Base-by-base conservation (phyloP, 345 rosid species). In the Anacardium occidentale region DNA sequence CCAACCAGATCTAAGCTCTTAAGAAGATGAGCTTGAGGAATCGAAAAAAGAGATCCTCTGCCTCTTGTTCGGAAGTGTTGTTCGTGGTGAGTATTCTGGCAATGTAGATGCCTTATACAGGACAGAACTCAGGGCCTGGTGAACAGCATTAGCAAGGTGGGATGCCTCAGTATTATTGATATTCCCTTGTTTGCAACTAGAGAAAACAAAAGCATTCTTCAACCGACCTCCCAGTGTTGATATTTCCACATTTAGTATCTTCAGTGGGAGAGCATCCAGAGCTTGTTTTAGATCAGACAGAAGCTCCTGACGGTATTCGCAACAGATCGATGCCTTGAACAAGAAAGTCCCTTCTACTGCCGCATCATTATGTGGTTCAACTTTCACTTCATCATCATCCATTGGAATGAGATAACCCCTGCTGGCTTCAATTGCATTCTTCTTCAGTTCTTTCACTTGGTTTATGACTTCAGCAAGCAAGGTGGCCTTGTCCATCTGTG, bases 401-500 rank as follows among this genome's bases (percentile, higher is more conserved):
- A 74, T 26, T 51, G 96, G 96, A 70, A 88, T 53, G 65, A 86
- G 80, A 74, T 66, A 77, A 52, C 87, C 91, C 70, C 71, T 64
- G 62, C 81, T 73, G 20, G 86, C 78, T 78, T 83, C 90, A 7
- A 51, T 44, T 13, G 91, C 85, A 26, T 18, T 75, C 67, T 73
- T 84, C 77, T 90, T 77, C 48, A 88, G 85, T 69, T 78, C 87
- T 66, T 84, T 84, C 75, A 86, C 79, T 71, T 90, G 79, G 51
- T 44, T 65, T 32, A 84, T 76, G 18, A 90, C 92, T 78, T 83
- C 86, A 60, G 84, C 91, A 63, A 90, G 90, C 81, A 90, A 82
- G 59, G 92, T 76, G 59, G 92, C 91, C 71, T 90, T 90, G 85
- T 90, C 96, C 92, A 88, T 88, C 92, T 90, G 25, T 62, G 48